These are phyloP conservation scores for Teunomyces gatunensis DNA, from an alignment of 805 yeast genomes.

Conservation along the genomic window DNA sequence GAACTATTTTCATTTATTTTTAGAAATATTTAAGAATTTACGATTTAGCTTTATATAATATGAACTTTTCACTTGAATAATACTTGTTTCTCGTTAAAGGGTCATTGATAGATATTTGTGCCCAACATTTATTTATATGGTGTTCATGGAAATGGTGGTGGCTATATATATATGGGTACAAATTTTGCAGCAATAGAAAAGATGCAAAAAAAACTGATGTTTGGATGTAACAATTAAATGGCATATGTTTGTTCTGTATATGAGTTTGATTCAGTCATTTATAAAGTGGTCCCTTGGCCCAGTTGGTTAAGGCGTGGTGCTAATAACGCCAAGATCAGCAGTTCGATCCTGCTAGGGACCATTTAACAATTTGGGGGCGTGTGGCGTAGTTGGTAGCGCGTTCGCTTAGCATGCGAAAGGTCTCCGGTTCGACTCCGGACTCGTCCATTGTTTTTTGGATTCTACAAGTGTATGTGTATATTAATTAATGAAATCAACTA, in stretches of 20 bases:
- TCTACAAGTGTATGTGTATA: too few relatives aligned
- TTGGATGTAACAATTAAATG: background rate
- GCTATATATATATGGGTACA: background rate
- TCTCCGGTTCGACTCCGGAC: constrained; percentile 77
- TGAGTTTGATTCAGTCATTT: constrained; percentile 35
- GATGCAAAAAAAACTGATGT: background rate
- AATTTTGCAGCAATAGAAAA: background rate
- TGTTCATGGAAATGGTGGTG: too few relatives aligned
- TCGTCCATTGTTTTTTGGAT: constrained; percentile 47
- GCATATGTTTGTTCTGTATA: too few relatives aligned
- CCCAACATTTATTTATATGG: too few relatives aligned
- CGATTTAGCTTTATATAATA: constrained; percentile 23
- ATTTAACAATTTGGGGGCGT: constrained; percentile 37
- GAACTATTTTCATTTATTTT: background rate
- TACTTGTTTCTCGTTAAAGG: too few relatives aligned
- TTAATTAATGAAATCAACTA: constrained; percentile 23
- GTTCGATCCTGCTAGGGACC: constrained; percentile 42
- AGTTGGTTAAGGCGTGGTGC: constrained; percentile 62
- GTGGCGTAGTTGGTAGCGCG: constrained; percentile 86
- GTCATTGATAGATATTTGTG: too few relatives aligned
- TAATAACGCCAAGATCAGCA: constrained; percentile 53
- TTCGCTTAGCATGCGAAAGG: constrained; percentile 78
- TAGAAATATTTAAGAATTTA: background rate
- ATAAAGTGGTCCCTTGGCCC: constrained; percentile 50
- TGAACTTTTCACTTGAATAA: constrained; percentile 21